Conservation (phyloP, 78 protist species). For the Dictyostelium firmibasis region DNA sequence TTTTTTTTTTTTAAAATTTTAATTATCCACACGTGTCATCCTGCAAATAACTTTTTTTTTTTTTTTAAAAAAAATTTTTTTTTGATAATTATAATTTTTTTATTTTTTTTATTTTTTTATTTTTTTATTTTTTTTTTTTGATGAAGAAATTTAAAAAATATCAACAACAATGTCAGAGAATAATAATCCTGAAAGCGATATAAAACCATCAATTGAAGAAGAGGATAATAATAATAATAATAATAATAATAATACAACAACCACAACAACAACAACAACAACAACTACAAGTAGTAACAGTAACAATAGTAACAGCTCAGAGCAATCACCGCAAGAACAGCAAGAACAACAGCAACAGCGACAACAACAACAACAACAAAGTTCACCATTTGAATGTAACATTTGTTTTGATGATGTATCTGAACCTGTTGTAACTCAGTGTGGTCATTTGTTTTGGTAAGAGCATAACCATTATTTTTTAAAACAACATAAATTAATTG, state of each 20-base stretch:
- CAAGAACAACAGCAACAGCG: too few relatives aligned
- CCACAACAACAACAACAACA: background rate
- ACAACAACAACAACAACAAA: background rate
- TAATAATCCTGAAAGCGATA: background rate
- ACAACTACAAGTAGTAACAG: background rate
- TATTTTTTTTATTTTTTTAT: background rate
- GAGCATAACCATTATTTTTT: too few relatives aligned
- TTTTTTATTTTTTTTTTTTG: too few relatives aligned
- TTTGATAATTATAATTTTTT: background rate
- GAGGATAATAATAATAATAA: background rate
- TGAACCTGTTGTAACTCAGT: slow-evolving; percentile 73
- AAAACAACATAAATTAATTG: too few relatives aligned
- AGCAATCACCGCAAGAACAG: background rate
- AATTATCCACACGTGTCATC: background rate
- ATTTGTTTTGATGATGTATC: slow-evolving; percentile 65
- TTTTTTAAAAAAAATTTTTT: background rate
- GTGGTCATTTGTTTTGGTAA: slow-evolving; percentile 74
- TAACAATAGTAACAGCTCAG: background rate
- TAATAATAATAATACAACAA: too few relatives aligned
- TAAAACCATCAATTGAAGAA: background rate
- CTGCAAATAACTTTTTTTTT: background rate
- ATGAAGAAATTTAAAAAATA: background rate
- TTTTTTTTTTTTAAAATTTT: background rate
- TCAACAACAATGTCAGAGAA: background rate
- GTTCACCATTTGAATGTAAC: slow-evolving; percentile 62